Evolutionary conservation across 441 rosid species (phyloP), one percentile per base, ranked within the genome.

Genomic region (Metrosideros polymorpha): DNA sequence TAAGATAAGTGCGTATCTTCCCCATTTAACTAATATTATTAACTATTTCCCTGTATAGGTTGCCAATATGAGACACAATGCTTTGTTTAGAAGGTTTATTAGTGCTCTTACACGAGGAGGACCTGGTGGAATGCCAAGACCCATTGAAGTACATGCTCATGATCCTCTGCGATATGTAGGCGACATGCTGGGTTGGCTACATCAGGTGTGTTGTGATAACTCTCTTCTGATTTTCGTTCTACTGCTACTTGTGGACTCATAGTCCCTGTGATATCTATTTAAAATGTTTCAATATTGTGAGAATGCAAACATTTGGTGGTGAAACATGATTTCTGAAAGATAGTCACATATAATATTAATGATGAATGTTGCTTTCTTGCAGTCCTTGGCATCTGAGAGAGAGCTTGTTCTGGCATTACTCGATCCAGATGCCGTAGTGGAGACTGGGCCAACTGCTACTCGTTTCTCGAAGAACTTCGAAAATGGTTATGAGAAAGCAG

Each of bases 61-160:
- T 84, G 99, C 98, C 30, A 98, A 98, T 88, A 91, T 96, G 96
- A 95, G 99, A 91, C 99, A 98, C 79, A 94, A 98, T 92, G 98
- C 98, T 25, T 89, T 98, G 79, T 96, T 98, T 92, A 95, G 99
- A 92, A 92, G 99, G 91, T 96, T 98, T 90, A 95, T 98, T 84
- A 98, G 98, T 86, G 99, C 99, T 88, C 99, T 98, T 85, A 98
- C 99, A 76, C 98, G 98, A 71, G 99, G 99, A 86, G 99, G 99
- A 84, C 99, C 97, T 52, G 98, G 99, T 84, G 99, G 99, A 88
- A 89, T 95, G 93, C 99, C 99, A 83, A 94, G 99, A 91, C 99
- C 99, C 86, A 98, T 98, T 79, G 99, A 98, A 93, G 99, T 98
- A 90, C 99, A 95, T 92, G 99, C 99, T 63, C 98, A 98, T 92